phyloP scores from a whole-genome alignment of 2,329 filamentous ascomycete genomes.

The Corynespora cassiicola region DNA sequence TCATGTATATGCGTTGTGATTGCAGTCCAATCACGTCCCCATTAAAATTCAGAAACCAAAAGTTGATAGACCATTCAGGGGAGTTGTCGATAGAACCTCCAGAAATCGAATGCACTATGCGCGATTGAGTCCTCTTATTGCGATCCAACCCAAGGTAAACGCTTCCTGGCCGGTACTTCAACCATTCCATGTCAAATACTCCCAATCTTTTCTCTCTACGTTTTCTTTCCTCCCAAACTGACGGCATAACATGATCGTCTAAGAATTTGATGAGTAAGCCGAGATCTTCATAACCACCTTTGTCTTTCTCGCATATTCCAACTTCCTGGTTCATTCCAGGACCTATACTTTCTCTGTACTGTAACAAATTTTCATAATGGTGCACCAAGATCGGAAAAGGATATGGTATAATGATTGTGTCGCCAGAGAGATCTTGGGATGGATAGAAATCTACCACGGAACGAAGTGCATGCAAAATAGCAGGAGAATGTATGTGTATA shows the following conservation, averaged over 20 bases:
- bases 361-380: slow-evolving; percentile 8
- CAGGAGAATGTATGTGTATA: slow-evolving; percentile 8
- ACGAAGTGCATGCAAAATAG: slow-evolving; percentile 8
- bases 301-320: slow-evolving; percentile 8
- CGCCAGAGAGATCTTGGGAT: slow-evolving; percentile 6
- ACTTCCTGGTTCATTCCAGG: background rate
- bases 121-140: no score
- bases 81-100: background rate
- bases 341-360: slow-evolving; percentile 3
- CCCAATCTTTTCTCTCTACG: slow-evolving; percentile 2
- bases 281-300: slow-evolving; percentile 5
- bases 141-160: no score
- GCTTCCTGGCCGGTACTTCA: slow-evolving; percentile 5
- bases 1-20: background rate
- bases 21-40: background rate
- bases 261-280: slow-evolving; percentile 4
- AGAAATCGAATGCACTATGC: slow-evolving; percentile 3
- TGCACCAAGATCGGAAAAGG: slow-evolving; percentile 11
- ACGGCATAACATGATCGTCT: slow-evolving; percentile 8
- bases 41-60: slow-evolving; percentile 5
- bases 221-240: slow-evolving; percentile 6
- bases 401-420: slow-evolving; percentile 2
- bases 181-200: slow-evolving; percentile 8
- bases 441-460: slow-evolving; percentile 11
- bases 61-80: background rate